Conservation (phyloP, 2,329 filamentous ascomycete species). For the Colletotrichum coccodes region DNA sequence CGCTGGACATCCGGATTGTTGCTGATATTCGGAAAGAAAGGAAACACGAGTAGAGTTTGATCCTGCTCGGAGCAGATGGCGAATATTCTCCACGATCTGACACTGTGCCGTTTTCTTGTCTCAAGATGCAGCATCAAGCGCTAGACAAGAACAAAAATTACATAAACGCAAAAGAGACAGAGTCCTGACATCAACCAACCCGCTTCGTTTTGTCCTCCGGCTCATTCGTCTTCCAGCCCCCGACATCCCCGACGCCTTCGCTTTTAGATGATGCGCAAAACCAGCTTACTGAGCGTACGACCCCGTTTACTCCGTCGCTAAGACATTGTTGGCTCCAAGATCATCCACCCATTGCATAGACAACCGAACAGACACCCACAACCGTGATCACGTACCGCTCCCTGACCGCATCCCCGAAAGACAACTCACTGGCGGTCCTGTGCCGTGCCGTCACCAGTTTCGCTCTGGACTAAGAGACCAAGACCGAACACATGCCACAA, state of each 20-base stretch:
- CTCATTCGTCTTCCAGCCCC: not conserved
- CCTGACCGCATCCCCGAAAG: not conserved
- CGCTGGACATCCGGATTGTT: not conserved
- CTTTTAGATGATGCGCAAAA: not conserved
- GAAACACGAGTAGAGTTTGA: not conserved
- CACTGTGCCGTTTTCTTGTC: conserved; percentile 9
- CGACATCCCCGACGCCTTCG: not conserved
- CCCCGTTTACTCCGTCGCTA: conserved; percentile 14
- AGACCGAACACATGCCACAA: not conserved
- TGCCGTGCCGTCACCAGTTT: conserved; percentile 12
- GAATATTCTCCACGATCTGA: conserved; percentile 7
- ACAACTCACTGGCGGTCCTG: conserved; percentile 7
- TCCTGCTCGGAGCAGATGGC: conserved; percentile 17
- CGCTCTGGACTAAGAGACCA: conserved; percentile 3
- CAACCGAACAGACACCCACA: conserved; percentile 16
- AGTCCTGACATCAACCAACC: not conserved
- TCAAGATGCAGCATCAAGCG: not conserved
- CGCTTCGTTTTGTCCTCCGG: not conserved
- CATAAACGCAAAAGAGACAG: not conserved
- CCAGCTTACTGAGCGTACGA: not conserved
- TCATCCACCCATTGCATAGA: conserved; percentile 8
- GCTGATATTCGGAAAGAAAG: not conserved
- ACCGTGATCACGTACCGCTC: not conserved
- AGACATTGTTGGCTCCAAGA: conserved; percentile 7
- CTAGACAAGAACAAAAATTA: not conserved